Conservation (phyloP, 495 filamentous ascomycete species). For the Apodospora peruviana region DNA sequence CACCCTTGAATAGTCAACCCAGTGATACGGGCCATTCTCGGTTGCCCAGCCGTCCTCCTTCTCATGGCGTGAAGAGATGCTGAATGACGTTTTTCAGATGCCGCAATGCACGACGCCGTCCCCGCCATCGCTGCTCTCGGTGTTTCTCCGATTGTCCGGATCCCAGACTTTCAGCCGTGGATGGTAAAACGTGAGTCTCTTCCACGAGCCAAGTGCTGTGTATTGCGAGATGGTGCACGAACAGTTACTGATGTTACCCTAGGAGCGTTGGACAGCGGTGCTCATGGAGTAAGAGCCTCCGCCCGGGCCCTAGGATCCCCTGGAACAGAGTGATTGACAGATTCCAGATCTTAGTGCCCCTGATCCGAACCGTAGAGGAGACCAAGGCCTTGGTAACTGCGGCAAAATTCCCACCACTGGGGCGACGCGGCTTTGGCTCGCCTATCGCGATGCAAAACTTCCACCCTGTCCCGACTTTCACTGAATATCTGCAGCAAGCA, state of each 20-base stretch:
- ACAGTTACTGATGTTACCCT: constrained; percentile 2
- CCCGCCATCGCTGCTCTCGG: constrained; percentile 63
- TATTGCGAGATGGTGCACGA: background rate
- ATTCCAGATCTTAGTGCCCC: constrained; percentile 54
- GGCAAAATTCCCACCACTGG: constrained; percentile 63
- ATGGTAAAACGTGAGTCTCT: constrained; percentile 62
- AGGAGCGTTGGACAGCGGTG: constrained; percentile 65
- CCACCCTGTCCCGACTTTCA: constrained; percentile 42
- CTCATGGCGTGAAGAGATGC: no score
- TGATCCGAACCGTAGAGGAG: constrained; percentile 60
- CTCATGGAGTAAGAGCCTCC: constrained; percentile 49
- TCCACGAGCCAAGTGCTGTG: background rate
- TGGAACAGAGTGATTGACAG: background rate
- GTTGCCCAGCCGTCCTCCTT: no score
- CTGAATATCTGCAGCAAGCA: constrained; percentile 68
- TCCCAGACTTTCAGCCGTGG: constrained; percentile 60
- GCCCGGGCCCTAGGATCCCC: background rate
- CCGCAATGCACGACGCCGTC: constrained; percentile 78
- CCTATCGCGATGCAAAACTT: constrained; percentile 64
- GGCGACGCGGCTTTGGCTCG: constrained; percentile 60
- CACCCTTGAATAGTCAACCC: no score
- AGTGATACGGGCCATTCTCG: no score
- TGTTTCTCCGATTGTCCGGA: constrained; percentile 61
- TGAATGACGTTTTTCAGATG: no score
- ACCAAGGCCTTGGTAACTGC: constrained; percentile 52